Evolutionary conservation across 2,329 filamentous ascomycete species (phyloP).

Genomic region (Cadophora gregata): DNA sequence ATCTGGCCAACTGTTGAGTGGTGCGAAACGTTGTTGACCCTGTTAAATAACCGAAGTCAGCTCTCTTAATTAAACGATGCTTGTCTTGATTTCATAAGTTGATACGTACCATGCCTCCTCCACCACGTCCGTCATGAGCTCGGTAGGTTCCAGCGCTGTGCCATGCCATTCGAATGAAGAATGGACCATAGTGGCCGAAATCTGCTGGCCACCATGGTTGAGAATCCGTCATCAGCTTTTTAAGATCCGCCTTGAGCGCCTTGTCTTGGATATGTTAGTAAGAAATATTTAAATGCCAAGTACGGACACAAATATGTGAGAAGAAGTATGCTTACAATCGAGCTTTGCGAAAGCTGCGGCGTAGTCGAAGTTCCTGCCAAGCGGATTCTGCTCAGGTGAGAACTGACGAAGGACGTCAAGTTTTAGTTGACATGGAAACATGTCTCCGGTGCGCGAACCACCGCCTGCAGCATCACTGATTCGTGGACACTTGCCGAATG

Average conservation of each 20-base stretch:
- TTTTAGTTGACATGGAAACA: constrained; percentile 63
- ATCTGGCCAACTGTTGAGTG: constrained; percentile 67
- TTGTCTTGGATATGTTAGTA: constrained; percentile 30
- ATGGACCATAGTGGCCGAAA: constrained; percentile 64
- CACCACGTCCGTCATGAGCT: constrained; percentile 62
- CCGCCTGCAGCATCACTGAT: constrained; percentile 47
- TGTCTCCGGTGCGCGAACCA: constrained; percentile 60
- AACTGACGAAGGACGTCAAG: constrained; percentile 65
- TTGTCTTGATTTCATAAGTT: no score
- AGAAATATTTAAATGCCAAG: background rate
- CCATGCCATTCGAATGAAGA: constrained; percentile 68
- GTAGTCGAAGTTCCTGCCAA: constrained; percentile 60
- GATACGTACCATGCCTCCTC: constrained; percentile 54
- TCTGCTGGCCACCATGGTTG: constrained; percentile 68
- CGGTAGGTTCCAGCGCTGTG: constrained; percentile 67
- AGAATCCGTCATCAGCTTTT: constrained; percentile 62
- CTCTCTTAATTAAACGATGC: background rate
- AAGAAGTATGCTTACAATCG: constrained; percentile 53
- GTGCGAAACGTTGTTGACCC: constrained; percentile 66
- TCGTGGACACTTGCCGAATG: constrained; percentile 37
- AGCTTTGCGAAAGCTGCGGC: constrained; percentile 62
- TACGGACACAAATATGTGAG: background rate
- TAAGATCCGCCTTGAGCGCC: constrained; percentile 62
- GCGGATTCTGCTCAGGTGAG: constrained; percentile 56
- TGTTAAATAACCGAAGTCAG: background rate